These are phyloP conservation scores for Aspergillus udagawae DNA, from an alignment of 2,329 filamentous ascomycete genomes.

Conservation along the genomic window DNA sequence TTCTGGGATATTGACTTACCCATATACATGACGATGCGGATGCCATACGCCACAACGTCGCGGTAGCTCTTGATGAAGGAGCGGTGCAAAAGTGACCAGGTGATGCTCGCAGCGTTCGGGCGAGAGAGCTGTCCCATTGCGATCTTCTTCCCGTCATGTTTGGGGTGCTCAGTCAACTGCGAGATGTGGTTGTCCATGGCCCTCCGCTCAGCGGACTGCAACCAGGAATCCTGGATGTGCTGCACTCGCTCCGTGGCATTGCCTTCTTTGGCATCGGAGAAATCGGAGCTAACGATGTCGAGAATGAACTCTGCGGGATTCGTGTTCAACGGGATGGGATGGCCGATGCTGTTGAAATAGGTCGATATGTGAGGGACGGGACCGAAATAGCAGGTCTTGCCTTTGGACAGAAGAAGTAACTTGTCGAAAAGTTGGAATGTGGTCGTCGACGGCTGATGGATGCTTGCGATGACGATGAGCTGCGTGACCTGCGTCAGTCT, in stretches of 20 bases:
- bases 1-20: conserved; percentile 33
- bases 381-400: conserved; percentile 70
- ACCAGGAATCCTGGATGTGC: conserved; percentile 55
- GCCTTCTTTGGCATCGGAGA: conserved; percentile 49
- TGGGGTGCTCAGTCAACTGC: conserved; percentile 9
- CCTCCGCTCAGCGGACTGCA: conserved; percentile 41
- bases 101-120: conserved; percentile 50
- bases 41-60: conserved; percentile 78
- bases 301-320: conserved; percentile 80
- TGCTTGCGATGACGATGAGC: conserved; percentile 75
- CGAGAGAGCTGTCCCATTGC: conserved; percentile 19
- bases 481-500: conserved; percentile 27
- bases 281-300: conserved; percentile 74
- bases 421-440: conserved; percentile 81
- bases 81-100: conserved; percentile 67
- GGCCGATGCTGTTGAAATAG: conserved; percentile 62
- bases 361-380: conserved; percentile 52
- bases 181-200: conserved; percentile 27
- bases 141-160: conserved; percentile 23
- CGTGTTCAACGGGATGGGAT: conserved; percentile 62
- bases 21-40: conserved; percentile 78
- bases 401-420: conserved; percentile 67
- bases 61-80: conserved; percentile 80
- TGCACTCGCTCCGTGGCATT: conserved; percentile 49
- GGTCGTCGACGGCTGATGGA: conserved; percentile 78